These are phyloP conservation scores for Setomelanomma holmii DNA, from an alignment of 2,329 filamentous ascomycete species.

Conservation along the genomic window DNA sequence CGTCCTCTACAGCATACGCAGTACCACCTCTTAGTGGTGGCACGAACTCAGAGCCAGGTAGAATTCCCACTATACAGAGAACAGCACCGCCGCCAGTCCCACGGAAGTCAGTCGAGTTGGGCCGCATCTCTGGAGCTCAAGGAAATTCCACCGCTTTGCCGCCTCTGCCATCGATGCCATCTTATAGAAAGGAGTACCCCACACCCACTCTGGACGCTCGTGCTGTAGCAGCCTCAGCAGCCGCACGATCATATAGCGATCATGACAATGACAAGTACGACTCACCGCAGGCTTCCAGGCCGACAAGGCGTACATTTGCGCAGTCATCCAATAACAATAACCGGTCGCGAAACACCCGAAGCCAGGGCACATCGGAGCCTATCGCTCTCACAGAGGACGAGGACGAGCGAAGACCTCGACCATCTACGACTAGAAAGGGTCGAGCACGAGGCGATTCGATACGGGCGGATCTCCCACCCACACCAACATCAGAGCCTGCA, in stretches of 20 bases:
- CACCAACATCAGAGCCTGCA: slow-evolving; percentile 36
- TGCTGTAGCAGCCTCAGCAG: slow-evolving; percentile 38
- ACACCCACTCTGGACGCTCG: slow-evolving; percentile 27
- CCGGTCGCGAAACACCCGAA: slow-evolving; percentile 22
- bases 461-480: slow-evolving; percentile 41
- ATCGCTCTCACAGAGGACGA: slow-evolving; percentile 29
- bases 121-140: slow-evolving; percentile 13
- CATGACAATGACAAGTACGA: slow-evolving; percentile 22
- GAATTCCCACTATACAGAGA: slow-evolving; percentile 9
- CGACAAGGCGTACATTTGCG: slow-evolving; percentile 15
- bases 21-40: slow-evolving; percentile 18
- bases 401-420: slow-evolving; percentile 24
- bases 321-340: slow-evolving; percentile 20
- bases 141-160: slow-evolving; percentile 19
- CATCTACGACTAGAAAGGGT: slow-evolving; percentile 33
- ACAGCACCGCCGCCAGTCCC: slow-evolving; percentile 22
- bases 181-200: slow-evolving; percentile 61
- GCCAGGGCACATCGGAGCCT: slow-evolving; percentile 26
- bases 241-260: slow-evolving; percentile 40
- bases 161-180: no score
- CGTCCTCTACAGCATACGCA: slow-evolving; percentile 20
- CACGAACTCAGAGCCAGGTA: slow-evolving; percentile 20
- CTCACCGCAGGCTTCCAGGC: slow-evolving; percentile 17
- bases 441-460: slow-evolving; percentile 39
- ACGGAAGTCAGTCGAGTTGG: slow-evolving; percentile 29